Evolutionary conservation across 129 eudicot genomes (phyloP), one percentile per base, ranked within the genome.

Genomic region (Arctium lappa): DNA sequence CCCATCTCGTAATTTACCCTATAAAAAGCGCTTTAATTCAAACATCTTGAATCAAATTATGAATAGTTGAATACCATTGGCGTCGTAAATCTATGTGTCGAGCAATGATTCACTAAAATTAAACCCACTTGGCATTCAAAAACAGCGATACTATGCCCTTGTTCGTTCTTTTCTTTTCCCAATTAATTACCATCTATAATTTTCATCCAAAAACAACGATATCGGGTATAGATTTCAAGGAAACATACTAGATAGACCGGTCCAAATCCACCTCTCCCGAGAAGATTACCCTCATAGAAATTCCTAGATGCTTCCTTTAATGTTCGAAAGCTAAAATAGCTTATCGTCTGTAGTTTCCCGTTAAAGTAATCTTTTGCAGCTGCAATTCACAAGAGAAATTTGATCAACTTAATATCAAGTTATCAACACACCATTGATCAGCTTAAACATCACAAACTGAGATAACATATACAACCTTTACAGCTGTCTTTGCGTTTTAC

Each of bases 251-350:
- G 66, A 84, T 87, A 90, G 65, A 92, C 97, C 0, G 91, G 97
- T 37, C 97, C 97, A 80, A 92, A 92, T 81, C 94, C 97, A 75
- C 97, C 97, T 87, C 89, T 80, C 8, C 97, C 97, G 5, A 92
- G 92, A 68, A 92, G 88, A 84, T 90, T 87, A 75, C 72, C 34
- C 73, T 82, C 90, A 56, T 90, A 79, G 79, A 92, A 90, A 66
- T 90, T 87, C 80, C 87, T 86, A 10, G 97, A 90, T 48, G 97
- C 94, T 86, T 86, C 88, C 81, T 82, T 90, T 53, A 92, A 79
- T 2, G 91, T 88, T 32, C 86, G 87, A 60, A 90, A 90, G 76
- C 88, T 83, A 73, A 90, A 92, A 42, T 89, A 89, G 85, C 85
- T 84, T 62, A 92, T 87, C 7, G 91, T 87, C 32, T 77, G 88